Evolutionary conservation across 2,329 filamentous ascomycete species (phyloP).

Genomic region (Aspergillus pseudonomiae): DNA sequence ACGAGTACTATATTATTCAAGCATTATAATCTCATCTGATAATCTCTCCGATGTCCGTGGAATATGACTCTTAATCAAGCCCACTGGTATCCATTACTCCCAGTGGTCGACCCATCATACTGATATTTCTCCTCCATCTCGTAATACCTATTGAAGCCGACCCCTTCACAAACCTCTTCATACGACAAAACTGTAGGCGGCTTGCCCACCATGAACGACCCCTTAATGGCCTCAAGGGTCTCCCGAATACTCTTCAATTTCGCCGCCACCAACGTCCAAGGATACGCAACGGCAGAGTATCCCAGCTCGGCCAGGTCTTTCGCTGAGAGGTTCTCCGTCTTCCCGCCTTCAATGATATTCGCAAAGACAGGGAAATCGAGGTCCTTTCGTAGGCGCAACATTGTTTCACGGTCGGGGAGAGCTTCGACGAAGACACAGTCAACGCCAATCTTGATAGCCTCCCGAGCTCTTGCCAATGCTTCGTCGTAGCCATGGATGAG

Average conservation of each 20-base stretch:
- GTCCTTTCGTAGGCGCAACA: constrained; percentile 41
- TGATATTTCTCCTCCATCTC: no score
- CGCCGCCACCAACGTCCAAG: constrained; percentile 50
- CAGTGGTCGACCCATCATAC: no score
- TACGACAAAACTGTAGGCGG: constrained; percentile 50
- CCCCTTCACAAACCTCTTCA: constrained; percentile 49
- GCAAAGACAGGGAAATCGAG: constrained; percentile 46
- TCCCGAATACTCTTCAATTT: constrained; percentile 45
- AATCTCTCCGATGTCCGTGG: no score
- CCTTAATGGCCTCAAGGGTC: constrained; percentile 42
- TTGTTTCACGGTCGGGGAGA: constrained; percentile 47
- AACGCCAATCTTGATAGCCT: constrained; percentile 49
- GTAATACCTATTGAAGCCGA: constrained; percentile 51
- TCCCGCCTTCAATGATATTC: constrained; percentile 50
- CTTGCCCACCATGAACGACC: constrained; percentile 43
- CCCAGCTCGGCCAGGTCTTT: constrained; percentile 45
- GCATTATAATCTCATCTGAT: no score
- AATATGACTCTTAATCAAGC: no score
- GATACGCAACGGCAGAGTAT: constrained; percentile 48
- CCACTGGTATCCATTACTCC: no score
- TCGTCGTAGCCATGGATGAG: constrained; percentile 47
- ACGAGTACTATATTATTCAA: no score
- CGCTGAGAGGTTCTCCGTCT: constrained; percentile 46
- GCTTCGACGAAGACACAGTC: constrained; percentile 52
- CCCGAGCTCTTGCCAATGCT: constrained; percentile 44